A percentile compares a stretch with the other conserved stretches of the same genome.
phyloP scores from a whole-genome alignment of 2,329 filamentous ascomycete genomes.

The Bertia moriformis region DNA sequence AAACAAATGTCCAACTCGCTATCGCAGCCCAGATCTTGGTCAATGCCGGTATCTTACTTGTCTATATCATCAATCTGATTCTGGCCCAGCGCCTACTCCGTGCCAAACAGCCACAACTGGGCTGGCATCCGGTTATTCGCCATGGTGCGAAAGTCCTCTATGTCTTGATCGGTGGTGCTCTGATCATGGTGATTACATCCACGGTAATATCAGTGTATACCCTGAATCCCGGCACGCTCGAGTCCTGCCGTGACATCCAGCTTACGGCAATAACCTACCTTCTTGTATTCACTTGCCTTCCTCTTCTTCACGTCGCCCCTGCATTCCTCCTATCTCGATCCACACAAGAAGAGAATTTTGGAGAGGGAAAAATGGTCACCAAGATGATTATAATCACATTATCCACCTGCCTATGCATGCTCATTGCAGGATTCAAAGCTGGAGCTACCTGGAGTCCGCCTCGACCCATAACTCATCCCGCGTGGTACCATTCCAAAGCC shows the following conservation, averaged over 20 bases:
- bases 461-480: slow-evolving; percentile 34
- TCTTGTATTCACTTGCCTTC: slow-evolving; percentile 51
- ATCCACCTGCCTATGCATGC: slow-evolving; percentile 36
- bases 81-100: slow-evolving; percentile 64
- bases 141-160: slow-evolving; percentile 42
- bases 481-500: slow-evolving; percentile 57
- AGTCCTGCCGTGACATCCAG: slow-evolving; percentile 46
- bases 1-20: slow-evolving; percentile 22
- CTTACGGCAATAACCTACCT: slow-evolving; percentile 47
- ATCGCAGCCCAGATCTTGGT: slow-evolving; percentile 57
- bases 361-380: slow-evolving; percentile 47
- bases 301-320: slow-evolving; percentile 38
- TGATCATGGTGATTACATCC: slow-evolving; percentile 52
- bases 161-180: slow-evolving; percentile 36
- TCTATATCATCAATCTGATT: slow-evolving; percentile 67
- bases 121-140: slow-evolving; percentile 45
- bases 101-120: slow-evolving; percentile 54
- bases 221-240: slow-evolving; percentile 29
- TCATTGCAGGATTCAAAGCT: slow-evolving; percentile 57
- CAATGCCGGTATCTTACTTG: slow-evolving; percentile 57
- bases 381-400: slow-evolving; percentile 55
- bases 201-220: slow-evolving; percentile 57
- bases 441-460: slow-evolving; percentile 35
- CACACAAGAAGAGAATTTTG: slow-evolving; percentile 43
- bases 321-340: slow-evolving; percentile 33